Base-by-base conservation (phyloP, 331 rosid species). In the Rosa hybrid region DNA sequence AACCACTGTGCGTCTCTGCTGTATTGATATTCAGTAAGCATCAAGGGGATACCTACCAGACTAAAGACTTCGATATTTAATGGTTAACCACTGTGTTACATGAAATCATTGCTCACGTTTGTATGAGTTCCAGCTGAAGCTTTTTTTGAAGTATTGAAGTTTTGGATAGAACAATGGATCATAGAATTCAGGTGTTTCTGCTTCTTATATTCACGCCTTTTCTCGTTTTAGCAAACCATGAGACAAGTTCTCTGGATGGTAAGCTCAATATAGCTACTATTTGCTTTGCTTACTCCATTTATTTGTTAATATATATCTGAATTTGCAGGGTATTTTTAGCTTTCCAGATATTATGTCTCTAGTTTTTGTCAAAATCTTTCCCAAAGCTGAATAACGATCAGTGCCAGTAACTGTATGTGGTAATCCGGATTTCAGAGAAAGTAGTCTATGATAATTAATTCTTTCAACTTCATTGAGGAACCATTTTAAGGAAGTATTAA, bases 101-200 rank as follows among this genome's bases (percentile, higher is more conserved):
- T 67, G 46, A 42, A 38, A 2, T 38, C n/a, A 17, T 38, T 67
- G 4, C 71, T 7, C 4, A 16, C 1, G 71, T 18, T 39, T 42
- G 59, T 64, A 18, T 18, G n/a, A 57, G 67, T 71, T 70, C 12
- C 41, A 65, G 51, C 63, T 56, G 27, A 56, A 56, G 12, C 63
- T n/a, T 56, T 56, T 45, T 14, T 9, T 59, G 57, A 70, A 50
- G 23, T 65, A 72, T 51, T 59, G 23, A 25, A 48, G 17, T 21
- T 53, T 77, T 72, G 54, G 48, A 65, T 25, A 10, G 20, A 48
- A 64, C 18, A 44, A 83, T 83, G 86, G 80, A 21, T 77, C 85
- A 54, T 42, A 78, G 65, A 48, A 30, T 3, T 14, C 72, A 18
- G 50, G 8, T 78, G 44, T 68, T 83, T 30, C 73, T 74, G 65